Evolutionary conservation across 73 alveolate genomes (phyloP).

Genomic region (Paramecium tetraurelia): DNA sequence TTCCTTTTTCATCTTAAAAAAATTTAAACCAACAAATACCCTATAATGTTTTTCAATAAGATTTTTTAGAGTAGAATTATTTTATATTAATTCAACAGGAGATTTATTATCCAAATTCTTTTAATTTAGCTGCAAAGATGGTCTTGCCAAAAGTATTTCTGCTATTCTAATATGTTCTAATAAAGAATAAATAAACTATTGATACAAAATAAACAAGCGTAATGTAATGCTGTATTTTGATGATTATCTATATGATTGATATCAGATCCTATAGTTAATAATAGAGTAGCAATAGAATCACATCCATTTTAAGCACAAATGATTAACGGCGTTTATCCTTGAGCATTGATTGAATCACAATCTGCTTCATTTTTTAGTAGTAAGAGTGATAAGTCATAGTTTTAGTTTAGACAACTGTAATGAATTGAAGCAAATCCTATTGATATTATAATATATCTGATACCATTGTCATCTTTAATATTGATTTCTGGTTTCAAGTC

Average conservation of each 20-base stretch:
- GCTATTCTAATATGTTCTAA: not conserved
- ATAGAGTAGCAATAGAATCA: not conserved
- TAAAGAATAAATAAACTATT: not conserved
- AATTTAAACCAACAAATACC: not conserved
- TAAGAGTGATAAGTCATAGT: not conserved
- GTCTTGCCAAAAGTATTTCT: slow-evolving; percentile 15
- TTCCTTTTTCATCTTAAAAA: not conserved
- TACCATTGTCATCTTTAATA: slow-evolving; percentile 33
- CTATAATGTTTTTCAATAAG: not conserved
- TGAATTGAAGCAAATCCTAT: slow-evolving; percentile 52
- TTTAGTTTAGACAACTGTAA: slow-evolving; percentile 39
- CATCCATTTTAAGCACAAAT: slow-evolving; percentile 29
- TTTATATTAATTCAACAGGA: not conserved
- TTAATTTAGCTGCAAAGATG: not conserved
- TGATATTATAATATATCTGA: not conserved
- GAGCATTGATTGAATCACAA: not conserved
- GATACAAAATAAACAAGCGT: not conserved
- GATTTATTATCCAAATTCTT: not conserved
- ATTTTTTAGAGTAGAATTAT: not conserved
- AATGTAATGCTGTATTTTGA: slow-evolving; percentile 10
- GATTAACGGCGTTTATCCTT: not conserved
- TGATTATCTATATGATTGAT: not conserved
- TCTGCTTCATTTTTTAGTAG: slow-evolving; percentile 17
- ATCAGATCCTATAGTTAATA: not conserved
- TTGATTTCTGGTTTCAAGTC: slow-evolving; percentile 49